Base-by-base conservation (phyloP, 1,284 basidiomycete genomes). In the Rhodotorula sp. region DNA sequence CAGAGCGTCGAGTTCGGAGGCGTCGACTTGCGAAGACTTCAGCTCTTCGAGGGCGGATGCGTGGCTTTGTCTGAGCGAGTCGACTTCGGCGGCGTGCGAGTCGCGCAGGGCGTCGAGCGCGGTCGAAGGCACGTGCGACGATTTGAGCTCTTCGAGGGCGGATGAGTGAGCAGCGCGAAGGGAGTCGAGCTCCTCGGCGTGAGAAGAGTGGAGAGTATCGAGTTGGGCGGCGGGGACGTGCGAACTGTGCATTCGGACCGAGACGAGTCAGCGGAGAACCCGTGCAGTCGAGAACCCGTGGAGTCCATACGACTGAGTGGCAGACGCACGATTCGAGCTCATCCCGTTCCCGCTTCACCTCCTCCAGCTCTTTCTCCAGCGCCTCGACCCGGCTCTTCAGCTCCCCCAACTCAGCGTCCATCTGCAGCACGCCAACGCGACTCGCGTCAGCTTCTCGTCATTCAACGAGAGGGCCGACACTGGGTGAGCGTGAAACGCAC, bases 101-200 rank as follows among this genome's bases (percentile, higher is more conserved):
- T 36, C 20, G 49, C 49, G 60, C n/a, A 46, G 46, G 24, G 59
- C 2, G 36, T 54, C 58, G 53, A 71, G 46, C 22, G 48, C 49
- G 27, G 15, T 20, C 15, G 59, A 59, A 39, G 54, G 10, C 59
- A 24, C 1, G 59, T 24, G 34, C 39, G 66, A 9, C 1, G 24
- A 56, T 53, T 29, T 51, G 22, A 57, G 54, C 9, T 30, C 32
- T 7, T 36, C 32, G 49, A 39, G 32, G 15, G 51, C 61, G 9
- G 52, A n/a, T 5, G 44, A 27, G 20, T 57, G 52, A 7, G 27
- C 53, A 4, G 59, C 22, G 22, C 36, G 56, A 22, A 62, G 47
- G n/a, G 58, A 11, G 30, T 51, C 39, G 29, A 60, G 48, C 44
- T 66, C 48, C 7, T 49, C 22, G 30, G 48, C 48, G 44, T 47